A percentile compares a stretch with the other conserved stretches of the same genome.
phyloP scores from a whole-genome alignment of 139 green algal species.

The Chlorella sp. region DNA sequence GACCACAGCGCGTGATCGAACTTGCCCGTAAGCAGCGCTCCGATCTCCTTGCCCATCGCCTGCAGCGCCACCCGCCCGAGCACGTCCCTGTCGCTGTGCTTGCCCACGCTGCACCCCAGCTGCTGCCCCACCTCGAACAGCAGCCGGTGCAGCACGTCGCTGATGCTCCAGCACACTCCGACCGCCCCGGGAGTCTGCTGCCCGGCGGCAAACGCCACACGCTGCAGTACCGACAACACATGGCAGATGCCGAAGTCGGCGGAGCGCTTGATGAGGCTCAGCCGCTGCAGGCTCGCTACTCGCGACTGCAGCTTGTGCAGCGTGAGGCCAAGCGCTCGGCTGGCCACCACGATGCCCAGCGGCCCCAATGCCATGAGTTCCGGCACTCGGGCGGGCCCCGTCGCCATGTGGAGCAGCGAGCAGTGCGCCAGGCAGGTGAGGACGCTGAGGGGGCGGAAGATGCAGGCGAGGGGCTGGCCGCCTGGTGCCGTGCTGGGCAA shows the following conservation, averaged over 20 bases:
- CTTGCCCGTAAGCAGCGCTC: slow-evolving; percentile 13
- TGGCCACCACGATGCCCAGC: background rate
- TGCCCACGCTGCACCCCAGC: slow-evolving; percentile 6
- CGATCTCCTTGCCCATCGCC: slow-evolving; percentile 19
- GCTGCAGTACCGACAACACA: background rate
- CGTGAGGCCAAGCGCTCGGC: background rate
- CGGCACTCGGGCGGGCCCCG: slow-evolving; percentile 7
- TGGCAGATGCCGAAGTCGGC: background rate
- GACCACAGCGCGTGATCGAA: slow-evolving; percentile 12
- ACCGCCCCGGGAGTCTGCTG: background rate
- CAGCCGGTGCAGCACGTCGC: slow-evolving; percentile 1
- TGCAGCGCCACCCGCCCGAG: slow-evolving; percentile 24
- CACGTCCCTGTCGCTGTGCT: background rate
- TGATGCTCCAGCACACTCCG: slow-evolving; percentile 9
- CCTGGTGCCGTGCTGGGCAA: background rate
- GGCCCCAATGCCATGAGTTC: slow-evolving; percentile 11
- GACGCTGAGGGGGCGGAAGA: slow-evolving; percentile 12
- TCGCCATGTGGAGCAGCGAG: slow-evolving; percentile 12
- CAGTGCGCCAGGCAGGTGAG: slow-evolving; percentile 17
- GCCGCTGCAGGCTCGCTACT: background rate
- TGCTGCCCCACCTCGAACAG: slow-evolving; percentile 22
- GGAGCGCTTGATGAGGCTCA: background rate
- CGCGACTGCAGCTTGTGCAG: slow-evolving; percentile 6
- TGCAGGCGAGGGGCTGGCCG: background rate
- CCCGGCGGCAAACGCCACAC: background rate